Conservation (phyloP, 306 rosid species). For the Prunus kanzakura region DNA sequence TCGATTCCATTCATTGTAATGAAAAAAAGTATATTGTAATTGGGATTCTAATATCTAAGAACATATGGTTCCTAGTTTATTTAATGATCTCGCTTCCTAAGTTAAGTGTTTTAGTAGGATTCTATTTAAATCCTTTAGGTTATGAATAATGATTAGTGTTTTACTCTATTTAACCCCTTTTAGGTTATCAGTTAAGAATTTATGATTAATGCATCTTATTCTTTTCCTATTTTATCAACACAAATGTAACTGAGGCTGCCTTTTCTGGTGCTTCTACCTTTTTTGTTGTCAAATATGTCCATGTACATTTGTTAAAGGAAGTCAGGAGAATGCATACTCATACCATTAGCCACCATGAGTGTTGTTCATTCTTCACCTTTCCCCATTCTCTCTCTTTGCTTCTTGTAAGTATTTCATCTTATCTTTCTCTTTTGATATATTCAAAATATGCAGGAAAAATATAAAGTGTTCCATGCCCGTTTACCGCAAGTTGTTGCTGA, state of each 20-base stretch:
- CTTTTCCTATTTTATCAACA: not conserved
- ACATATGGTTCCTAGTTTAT: not conserved
- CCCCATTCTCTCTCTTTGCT: not conserved
- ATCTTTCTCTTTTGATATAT: constrained; percentile 6
- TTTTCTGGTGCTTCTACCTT: not conserved
- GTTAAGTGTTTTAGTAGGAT: not conserved
- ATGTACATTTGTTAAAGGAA: not conserved
- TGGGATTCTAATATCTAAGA: not conserved
- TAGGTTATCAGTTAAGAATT: not conserved
- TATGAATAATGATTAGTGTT: not conserved
- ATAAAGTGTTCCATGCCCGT: constrained; percentile 69
- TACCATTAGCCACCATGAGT: not conserved
- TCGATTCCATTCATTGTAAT: no score
- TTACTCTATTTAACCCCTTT: not conserved
- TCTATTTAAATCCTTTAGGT: not conserved
- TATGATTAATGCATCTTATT: not conserved
- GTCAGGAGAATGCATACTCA: not conserved
- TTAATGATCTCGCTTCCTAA: not conserved
- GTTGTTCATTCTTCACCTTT: not conserved
- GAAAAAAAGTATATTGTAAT: not conserved
- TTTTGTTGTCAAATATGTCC: not conserved
- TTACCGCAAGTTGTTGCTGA: constrained; percentile 80
- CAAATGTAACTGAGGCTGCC: not conserved
- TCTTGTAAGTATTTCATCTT: not conserved
- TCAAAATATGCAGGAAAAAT: constrained; percentile 61